Evolutionary conservation across 176 grass and related monocot genomes (phyloP).

Genomic region (Cymbopogon citratus): DNA sequence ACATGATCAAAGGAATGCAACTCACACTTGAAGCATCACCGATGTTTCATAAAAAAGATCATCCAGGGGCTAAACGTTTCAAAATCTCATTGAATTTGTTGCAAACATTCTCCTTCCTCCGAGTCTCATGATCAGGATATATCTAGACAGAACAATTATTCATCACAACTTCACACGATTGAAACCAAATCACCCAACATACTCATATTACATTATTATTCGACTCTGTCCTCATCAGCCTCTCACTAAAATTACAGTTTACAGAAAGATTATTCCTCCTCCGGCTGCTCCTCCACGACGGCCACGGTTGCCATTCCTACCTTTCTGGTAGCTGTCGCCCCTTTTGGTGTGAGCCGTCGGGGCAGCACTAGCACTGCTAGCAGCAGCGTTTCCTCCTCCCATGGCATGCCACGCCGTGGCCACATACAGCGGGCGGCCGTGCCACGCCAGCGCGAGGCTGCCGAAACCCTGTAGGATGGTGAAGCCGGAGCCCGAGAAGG

Average conservation of each 20-base stretch:
- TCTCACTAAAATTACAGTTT: neutral
- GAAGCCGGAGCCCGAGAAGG: constrained; percentile 42
- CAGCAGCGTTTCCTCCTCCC: neutral
- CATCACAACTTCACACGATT: too few relatives aligned
- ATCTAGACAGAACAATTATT: too few relatives aligned
- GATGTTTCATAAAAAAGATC: too few relatives aligned
- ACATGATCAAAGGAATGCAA: too few relatives aligned
- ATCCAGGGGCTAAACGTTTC: too few relatives aligned
- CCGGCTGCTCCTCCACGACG: neutral
- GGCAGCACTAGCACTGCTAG: neutral
- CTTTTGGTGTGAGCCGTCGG: neutral
- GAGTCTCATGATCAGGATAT: too few relatives aligned
- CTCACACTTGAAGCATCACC: too few relatives aligned
- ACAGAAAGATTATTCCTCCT: neutral
- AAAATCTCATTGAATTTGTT: too few relatives aligned
- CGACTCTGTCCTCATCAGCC: too few relatives aligned
- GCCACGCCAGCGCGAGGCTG: constrained; percentile 57
- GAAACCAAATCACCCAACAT: too few relatives aligned
- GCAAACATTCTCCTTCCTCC: too few relatives aligned
- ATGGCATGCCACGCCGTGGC: constrained; percentile 54
- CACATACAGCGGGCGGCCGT: constrained; percentile 39
- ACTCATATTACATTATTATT: too few relatives aligned
- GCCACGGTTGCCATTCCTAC: neutral
- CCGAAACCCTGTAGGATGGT: constrained; percentile 44
- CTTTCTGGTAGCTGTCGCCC: neutral